A percentile compares a stretch with the other conserved stretches of the same genome.
Conservation (phyloP, 2,329 filamentous ascomycete species). For the Colletotrichum aenigma region DNA sequence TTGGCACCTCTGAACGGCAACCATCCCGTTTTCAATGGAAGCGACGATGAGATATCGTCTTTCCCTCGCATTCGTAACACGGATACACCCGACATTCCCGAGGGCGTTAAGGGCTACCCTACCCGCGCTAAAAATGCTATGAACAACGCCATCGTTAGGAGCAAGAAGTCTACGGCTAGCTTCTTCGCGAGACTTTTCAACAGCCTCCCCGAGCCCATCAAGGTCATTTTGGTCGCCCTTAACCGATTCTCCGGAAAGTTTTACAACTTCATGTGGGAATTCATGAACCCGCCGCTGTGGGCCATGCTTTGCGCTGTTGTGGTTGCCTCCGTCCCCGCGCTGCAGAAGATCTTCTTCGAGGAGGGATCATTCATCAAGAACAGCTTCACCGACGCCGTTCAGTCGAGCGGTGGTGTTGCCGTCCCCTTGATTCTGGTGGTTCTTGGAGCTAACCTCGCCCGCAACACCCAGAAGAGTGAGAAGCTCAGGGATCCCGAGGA, state of each 20-base stretch:
- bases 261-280: conserved; percentile 77
- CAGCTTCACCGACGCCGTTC: conserved; percentile 86
- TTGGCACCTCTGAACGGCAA: conserved; percentile 25
- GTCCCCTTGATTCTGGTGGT: conserved; percentile 96
- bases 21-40: conserved; percentile 32
- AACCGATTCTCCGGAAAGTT: conserved; percentile 47
- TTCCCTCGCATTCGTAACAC: conserved; percentile 61
- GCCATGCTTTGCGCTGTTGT: conserved; percentile 93
- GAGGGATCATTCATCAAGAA: conserved; percentile 91
- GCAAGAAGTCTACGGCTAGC: conserved; percentile 25
- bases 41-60: conserved; percentile 60
- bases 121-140: conserved; percentile 38
- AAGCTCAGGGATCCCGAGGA: conserved; percentile 73
- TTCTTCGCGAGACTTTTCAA: conserved; percentile 32
- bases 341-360: conserved; percentile 87
- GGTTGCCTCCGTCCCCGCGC: conserved; percentile 82
- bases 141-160: conserved; percentile 28
- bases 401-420: conserved; percentile 86
- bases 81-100: conserved; percentile 43
- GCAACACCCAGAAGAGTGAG: conserved; percentile 80
- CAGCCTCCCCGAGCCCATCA: conserved; percentile 47
- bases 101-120: conserved; percentile 45
- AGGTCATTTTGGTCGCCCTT: conserved; percentile 33
- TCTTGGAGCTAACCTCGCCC: conserved; percentile 89
- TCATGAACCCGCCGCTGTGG: conserved; percentile 99